Conservation (phyloP, 495 filamentous ascomycete species). For the Thozetella sp. region DNA sequence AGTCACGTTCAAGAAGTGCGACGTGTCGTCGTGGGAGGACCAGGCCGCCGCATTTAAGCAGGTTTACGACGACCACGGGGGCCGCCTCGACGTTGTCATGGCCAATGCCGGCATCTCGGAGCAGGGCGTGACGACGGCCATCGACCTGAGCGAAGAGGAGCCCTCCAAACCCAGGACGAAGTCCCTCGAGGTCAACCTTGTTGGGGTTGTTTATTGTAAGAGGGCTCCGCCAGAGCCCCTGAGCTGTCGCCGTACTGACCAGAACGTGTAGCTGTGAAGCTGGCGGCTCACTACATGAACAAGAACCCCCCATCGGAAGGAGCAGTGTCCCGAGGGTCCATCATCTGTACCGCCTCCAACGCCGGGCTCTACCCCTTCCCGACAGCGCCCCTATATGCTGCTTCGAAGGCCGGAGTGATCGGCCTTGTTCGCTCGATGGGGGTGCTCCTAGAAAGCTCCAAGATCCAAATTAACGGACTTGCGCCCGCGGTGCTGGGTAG, state of each 20-base stretch:
- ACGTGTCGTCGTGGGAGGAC: constrained; percentile 50
- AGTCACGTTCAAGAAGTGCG: constrained; percentile 44
- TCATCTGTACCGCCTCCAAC: constrained; percentile 60
- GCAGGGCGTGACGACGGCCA: constrained; percentile 31
- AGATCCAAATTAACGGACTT: constrained; percentile 56
- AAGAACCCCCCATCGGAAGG: constrained; percentile 33
- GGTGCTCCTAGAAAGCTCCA: constrained; percentile 29
- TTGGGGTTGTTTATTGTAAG: constrained; percentile 52
- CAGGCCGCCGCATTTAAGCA: constrained; percentile 44
- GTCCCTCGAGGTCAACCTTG: constrained; percentile 49
- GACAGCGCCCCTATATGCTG: constrained; percentile 54
- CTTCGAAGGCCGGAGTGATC: constrained; percentile 52
- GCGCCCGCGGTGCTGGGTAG: constrained; percentile 50
- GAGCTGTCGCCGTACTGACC: no score
- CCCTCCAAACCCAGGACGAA: constrained; percentile 39
- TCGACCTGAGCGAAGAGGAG: constrained; percentile 30
- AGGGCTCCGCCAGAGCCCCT: no score
- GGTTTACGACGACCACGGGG: constrained; percentile 30
- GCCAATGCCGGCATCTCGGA: constrained; percentile 59
- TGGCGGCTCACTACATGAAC: constrained; percentile 54
- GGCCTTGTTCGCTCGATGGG: constrained; percentile 52
- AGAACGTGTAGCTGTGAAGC: constrained; percentile 51
- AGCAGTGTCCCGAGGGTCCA: constrained; percentile 35
- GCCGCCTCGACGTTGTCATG: constrained; percentile 51
- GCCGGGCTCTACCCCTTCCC: constrained; percentile 59